Evolutionary conservation across 805 yeast species (phyloP), one percentile per base, ranked within the genome.

Genomic region (Alloascoidea hylecoeti): DNA sequence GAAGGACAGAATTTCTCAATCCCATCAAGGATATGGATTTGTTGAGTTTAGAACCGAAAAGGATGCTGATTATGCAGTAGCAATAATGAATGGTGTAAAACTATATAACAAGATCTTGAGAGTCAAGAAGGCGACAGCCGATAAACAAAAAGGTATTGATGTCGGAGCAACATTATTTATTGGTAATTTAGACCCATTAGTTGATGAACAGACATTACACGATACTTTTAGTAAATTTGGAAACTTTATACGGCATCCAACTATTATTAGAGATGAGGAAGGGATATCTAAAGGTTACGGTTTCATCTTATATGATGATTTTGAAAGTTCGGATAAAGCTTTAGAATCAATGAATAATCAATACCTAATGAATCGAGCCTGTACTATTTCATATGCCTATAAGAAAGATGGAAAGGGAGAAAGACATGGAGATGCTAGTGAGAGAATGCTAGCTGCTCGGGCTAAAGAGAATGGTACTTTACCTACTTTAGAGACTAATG

Each of bases 11-110:
- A 64, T 86, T 3, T 57, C 73, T 18, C 72, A 71, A 42, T 61
- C 69, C 1, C 86, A 81, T 49, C 94, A 80, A 49, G 96, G 96
- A 3, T 89, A 65, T 59, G 96, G 94, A 5, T 89, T 92, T 57
- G 79, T 81, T 1, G 92, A 83, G 51, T 78, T 81, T 49, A 56
- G 61, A 37, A 60, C 64, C 13, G 57, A 59, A 2, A 62, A 57
- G 15, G 96, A 85, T 47, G 78, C 80, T 0, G 78, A 75, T 5
- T 89, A 86, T 52, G 83, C 76, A 1, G 55, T 69, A 27, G 65
- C 70, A 41, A 55, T 81, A 1, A 53, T 83, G 51, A 61, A 68
- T 41, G 86, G 85, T 4, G 58, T 75, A 1, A 58, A 70, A 30
- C 55, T 88, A 35, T 82, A 54, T 51, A 82, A 78, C 1, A 72